Evolutionary conservation across 371 early-diverging fungal species (phyloP).

Genomic region (Racocetra persica): DNA sequence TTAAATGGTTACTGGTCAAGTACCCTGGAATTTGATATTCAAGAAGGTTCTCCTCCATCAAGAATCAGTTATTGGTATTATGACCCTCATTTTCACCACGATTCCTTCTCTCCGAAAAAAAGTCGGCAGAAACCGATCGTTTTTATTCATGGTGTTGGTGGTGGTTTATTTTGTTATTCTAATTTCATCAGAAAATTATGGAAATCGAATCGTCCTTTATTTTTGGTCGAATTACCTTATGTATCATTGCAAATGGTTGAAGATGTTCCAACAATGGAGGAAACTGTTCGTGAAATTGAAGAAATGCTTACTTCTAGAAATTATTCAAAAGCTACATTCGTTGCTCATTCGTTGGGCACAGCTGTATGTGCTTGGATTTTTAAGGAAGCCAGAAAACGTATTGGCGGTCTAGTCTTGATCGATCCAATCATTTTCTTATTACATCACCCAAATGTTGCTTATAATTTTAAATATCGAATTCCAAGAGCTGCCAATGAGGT

Average conservation of each 20-base stretch:
- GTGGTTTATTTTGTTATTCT: conserved; percentile 68
- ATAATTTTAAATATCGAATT: conserved; percentile 71
- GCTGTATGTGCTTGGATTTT: conserved; percentile 61
- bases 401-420: conserved; percentile 62
- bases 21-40: conserved; percentile 32
- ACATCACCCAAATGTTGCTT: conserved; percentile 68
- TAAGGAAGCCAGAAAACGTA: conserved; percentile 54
- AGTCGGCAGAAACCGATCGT: conserved; percentile 65
- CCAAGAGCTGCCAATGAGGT: conserved; percentile 67
- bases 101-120: conserved; percentile 47
- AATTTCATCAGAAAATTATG: conserved; percentile 57
- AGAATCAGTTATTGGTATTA: conserved; percentile 35
- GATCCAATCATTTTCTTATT: conserved; percentile 78
- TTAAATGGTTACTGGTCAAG: conserved; percentile 28
- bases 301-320: conserved; percentile 64
- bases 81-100: conserved; percentile 53
- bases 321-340: conserved; percentile 66
- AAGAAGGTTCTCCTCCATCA: conserved; percentile 15
- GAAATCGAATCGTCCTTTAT: conserved; percentile 62
- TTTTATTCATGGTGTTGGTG: conserved; percentile 79
- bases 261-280: conserved; percentile 66
- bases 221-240: conserved; percentile 73
- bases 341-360: conserved; percentile 77
- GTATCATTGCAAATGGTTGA: conserved; percentile 72
- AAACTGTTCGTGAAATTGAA: conserved; percentile 66